These are phyloP conservation scores for Cenchrus purpureus DNA, from an alignment of 176 grass and related monocot genomes.

Conservation along the genomic window DNA sequence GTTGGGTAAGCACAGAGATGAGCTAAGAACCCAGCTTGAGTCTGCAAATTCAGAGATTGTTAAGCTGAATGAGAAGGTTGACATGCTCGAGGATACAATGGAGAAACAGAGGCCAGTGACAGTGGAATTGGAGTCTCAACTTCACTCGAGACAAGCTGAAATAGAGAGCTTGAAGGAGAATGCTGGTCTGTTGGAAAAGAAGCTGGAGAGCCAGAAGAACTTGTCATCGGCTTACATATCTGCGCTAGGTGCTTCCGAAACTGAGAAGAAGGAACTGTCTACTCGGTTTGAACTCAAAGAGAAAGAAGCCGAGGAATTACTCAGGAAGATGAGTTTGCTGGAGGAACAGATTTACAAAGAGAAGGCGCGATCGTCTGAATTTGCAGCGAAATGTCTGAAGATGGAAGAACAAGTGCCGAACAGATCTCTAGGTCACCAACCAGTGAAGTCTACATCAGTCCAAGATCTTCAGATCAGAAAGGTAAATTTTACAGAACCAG, in stretches of 20 bases:
- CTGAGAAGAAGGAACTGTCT: constrained; percentile 59
- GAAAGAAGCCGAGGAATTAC: constrained; percentile 51
- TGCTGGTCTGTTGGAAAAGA: constrained; percentile 51
- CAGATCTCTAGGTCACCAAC: constrained; percentile 36
- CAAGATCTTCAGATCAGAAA: constrained; percentile 58
- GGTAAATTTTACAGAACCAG: constrained; percentile 42
- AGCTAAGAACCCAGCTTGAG: constrained; percentile 46
- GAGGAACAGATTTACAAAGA: constrained; percentile 65
- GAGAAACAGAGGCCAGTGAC: constrained; percentile 28
- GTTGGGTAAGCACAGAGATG: constrained; percentile 40
- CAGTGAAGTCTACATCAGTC: constrained; percentile 37
- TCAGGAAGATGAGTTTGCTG: constrained; percentile 36
- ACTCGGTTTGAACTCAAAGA: constrained; percentile 51
- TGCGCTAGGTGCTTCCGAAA: constrained; percentile 67
- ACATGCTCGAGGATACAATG: constrained; percentile 43
- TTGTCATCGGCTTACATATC: constrained; percentile 58
- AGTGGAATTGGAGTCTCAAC: constrained; percentile 50
- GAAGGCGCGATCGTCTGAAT: constrained; percentile 31
- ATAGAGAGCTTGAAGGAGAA: constrained; percentile 53
- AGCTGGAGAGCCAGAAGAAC: constrained; percentile 66
- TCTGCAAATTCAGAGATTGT: constrained; percentile 45
- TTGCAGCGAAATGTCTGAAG: constrained; percentile 46
- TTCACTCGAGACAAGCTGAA: constrained; percentile 42
- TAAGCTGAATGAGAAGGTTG: constrained; percentile 48
- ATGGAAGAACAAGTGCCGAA: constrained; percentile 53